Evolutionary conservation across 2,329 filamentous ascomycete species (phyloP).

Genomic region (Cladosporium halotolerans): DNA sequence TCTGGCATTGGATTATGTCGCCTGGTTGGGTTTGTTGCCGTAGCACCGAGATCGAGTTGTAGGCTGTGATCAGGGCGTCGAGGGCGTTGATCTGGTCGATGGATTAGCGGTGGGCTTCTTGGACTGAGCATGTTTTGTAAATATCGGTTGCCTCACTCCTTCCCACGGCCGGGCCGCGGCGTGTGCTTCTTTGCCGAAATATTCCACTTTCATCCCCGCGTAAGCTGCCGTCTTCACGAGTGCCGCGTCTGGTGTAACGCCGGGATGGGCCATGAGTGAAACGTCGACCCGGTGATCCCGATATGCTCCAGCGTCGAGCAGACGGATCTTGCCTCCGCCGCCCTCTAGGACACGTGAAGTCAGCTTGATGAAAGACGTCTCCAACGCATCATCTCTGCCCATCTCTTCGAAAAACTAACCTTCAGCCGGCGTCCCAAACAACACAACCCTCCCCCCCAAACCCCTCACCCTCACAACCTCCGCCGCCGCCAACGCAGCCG

Average conservation of each 20-base stretch:
- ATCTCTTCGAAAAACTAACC: constrained; percentile 30
- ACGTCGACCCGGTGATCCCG: constrained; percentile 33
- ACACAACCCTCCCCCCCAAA: constrained; percentile 32
- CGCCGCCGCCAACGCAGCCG: constrained; percentile 20
- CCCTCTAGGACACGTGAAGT: constrained; percentile 13
- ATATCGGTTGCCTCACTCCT: constrained; percentile 13
- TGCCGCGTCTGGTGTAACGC: constrained; percentile 36
- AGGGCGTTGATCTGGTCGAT: constrained; percentile 27
- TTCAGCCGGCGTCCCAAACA: constrained; percentile 40
- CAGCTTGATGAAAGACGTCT: background rate
- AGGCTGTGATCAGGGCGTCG: constrained; percentile 29
- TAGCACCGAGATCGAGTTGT: constrained; percentile 31
- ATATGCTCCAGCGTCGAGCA: constrained; percentile 41
- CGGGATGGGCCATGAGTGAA: constrained; percentile 32
- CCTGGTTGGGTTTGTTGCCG: constrained; percentile 36
- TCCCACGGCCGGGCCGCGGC: constrained; percentile 32
- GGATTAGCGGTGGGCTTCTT: background rate
- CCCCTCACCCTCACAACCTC: constrained; percentile 24
- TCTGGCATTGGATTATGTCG: constrained; percentile 34
- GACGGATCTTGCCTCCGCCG: constrained; percentile 40
- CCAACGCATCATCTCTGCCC: background rate
- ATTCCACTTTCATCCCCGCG: constrained; percentile 45
- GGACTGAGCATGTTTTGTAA: too few relatives aligned
- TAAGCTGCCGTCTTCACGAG: constrained; percentile 50
- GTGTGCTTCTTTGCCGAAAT: constrained; percentile 37